A percentile compares a stretch with the other conserved stretches of the same genome.
Evolutionary conservation across 78 protist species (phyloP).

Genomic region (Cavenderia fasciculata): DNA sequence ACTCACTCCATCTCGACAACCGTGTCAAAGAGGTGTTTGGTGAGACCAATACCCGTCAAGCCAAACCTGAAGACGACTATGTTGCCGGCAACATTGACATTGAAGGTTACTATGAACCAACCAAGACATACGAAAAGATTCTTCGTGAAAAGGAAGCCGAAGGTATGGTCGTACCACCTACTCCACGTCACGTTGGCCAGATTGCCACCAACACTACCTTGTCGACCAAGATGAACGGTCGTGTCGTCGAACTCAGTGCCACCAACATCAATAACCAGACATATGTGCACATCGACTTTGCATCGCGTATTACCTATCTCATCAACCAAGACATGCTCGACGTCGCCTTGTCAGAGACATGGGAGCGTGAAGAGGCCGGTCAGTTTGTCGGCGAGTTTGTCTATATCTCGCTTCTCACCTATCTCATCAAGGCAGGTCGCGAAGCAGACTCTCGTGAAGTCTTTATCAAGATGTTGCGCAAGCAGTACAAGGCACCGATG

Average conservation of each 20-base stretch:
- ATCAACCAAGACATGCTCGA: neutral
- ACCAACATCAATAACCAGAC: neutral
- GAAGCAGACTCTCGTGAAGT: neutral
- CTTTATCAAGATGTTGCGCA: neutral
- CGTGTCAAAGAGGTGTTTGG: too few species aligned
- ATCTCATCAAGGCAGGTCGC: neutral
- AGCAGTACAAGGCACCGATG: neutral
- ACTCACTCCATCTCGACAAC: neutral
- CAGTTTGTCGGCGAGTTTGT: neutral
- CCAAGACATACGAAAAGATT: too few species aligned
- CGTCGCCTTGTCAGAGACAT: neutral
- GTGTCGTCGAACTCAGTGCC: constrained; percentile 1
- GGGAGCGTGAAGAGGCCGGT: neutral
- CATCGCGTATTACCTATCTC: constrained; percentile 1
- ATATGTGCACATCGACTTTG: constrained; percentile 15
- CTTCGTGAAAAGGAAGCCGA: too few species aligned
- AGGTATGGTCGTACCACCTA: too few species aligned
- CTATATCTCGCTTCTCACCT: neutral
- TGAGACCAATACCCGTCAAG: too few species aligned
- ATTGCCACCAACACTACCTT: too few species aligned
- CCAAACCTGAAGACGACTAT: too few species aligned
- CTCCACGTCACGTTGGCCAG: too few species aligned
- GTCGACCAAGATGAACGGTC: too few species aligned
- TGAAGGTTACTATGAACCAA: too few species aligned
- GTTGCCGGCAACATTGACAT: too few species aligned